Evolutionary conservation across 768 basidiomycete species (phyloP), one percentile per base, ranked within the genome.

Genomic region (Cystobasidium tubakii): DNA sequence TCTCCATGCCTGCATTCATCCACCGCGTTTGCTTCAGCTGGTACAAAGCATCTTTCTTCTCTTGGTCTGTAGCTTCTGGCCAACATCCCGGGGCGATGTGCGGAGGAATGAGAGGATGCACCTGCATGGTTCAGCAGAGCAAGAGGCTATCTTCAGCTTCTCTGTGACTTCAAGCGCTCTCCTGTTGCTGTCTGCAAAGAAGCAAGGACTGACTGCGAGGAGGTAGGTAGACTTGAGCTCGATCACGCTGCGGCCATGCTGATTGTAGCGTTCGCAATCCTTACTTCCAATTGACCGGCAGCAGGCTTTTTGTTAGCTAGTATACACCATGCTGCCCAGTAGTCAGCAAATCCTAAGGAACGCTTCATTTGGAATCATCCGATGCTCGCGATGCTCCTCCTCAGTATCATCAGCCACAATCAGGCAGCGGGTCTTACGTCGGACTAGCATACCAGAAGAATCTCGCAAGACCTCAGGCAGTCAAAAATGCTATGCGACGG

Each of bases 1-100:
- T 73, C 63, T 73, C 72, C 54, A 71, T 71, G 43, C 69, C 69
- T 17, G 54, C 55, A 15, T 36, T 55, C 54, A 71, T 46, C 69
- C 50, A 57, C 33, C 69, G 23, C 55, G 53, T 53, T 44, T 71
- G 69, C 43, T 71, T 71, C 27, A 71, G 53, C 33, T 71, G 53
- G 33, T 55, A 36, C 33, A 71, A 54, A 7, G 33, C 69, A 39
- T 36, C 29, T 39, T 71, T 55, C 55, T 71, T 71, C 7, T 71
- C 69, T 34, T 71, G 54, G 69, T 34, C 54, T 12, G 69, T 71
- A 19, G 69, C 69, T 33, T 46, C 69, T 3, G 69, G 69, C 69
- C 69, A 71, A 54, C 69, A 71, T 7, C 69, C 69, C 15, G 69
- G 69, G 29, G 69, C 69, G 29, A 71, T 71, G 34, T 42, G 36